Conservation (phyloP, 2,329 filamentous ascomycete genomes). For the Sclerotinia minor region DNA sequence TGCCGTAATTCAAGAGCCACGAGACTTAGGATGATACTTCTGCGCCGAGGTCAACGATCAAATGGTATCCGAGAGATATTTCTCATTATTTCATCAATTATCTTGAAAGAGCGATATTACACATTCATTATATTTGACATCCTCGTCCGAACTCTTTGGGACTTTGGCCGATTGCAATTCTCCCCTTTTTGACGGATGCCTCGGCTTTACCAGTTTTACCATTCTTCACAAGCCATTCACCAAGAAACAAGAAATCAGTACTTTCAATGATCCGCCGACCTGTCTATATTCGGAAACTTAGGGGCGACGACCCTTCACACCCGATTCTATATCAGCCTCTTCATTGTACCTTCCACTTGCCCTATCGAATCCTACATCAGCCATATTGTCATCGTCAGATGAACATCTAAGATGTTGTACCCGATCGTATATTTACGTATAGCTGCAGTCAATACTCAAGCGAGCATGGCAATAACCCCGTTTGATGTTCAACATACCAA, state of each 20-base stretch:
- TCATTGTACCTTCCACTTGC: not conserved
- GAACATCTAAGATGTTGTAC: conserved; percentile 18
- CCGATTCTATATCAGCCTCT: not conserved
- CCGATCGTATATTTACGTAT: conserved; percentile 11
- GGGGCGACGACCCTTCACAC: not conserved
- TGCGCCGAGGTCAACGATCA: conserved; percentile 1
- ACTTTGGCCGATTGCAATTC: not conserved
- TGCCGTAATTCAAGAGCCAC: not conserved
- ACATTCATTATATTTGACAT: too few species aligned
- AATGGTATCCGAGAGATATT: not conserved
- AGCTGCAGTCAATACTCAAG: conserved; percentile 11
- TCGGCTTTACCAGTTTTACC: not conserved
- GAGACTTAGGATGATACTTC: not conserved
- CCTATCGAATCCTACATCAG: conserved; percentile 17
- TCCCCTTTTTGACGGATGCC: not conserved
- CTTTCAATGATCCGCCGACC: not conserved
- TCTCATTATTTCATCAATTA: not conserved
- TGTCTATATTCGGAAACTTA: conserved; percentile 1
- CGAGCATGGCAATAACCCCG: conserved; percentile 10
- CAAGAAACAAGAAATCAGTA: conserved; percentile 4
- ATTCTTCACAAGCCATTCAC: conserved; percentile 2
- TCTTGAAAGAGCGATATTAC: not conserved
- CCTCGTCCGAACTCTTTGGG: not conserved
- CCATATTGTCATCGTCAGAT: conserved; percentile 15
- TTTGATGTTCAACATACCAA: conserved; percentile 10